These are phyloP conservation scores for Aspergillus sp. DNA, from an alignment of 2,329 filamentous ascomycete species.

Conservation along the genomic window DNA sequence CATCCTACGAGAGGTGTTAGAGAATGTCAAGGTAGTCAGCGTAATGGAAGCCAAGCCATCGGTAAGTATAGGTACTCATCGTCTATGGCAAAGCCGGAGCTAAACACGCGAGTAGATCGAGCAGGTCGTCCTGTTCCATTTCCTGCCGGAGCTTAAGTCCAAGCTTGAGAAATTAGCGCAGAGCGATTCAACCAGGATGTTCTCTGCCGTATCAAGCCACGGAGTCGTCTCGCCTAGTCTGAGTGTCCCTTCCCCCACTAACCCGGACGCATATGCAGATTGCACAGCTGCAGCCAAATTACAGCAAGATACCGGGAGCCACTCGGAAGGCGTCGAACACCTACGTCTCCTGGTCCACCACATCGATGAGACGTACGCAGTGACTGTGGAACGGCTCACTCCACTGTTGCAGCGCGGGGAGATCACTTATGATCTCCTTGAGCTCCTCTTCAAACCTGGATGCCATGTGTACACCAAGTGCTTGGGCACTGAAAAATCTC, in stretches of 20 bases:
- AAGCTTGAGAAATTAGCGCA: neutral
- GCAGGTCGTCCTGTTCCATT: conserved; percentile 24
- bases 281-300: conserved; percentile 4
- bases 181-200: neutral
- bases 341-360: conserved; percentile 26
- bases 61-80: conserved; percentile 23
- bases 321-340: conserved; percentile 9
- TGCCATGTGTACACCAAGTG: conserved; percentile 26
- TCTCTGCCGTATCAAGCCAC: neutral
- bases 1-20: conserved; percentile 28
- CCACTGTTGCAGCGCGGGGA: conserved; percentile 26
- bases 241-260: neutral
- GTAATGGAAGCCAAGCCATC: conserved; percentile 31
- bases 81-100: conserved; percentile 11
- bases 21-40: conserved; percentile 29
- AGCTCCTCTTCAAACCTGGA: conserved; percentile 36
- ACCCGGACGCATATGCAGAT: conserved; percentile 11
- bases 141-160: conserved; percentile 17
- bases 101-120: conserved; percentile 18
- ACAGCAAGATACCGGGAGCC: neutral
- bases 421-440: conserved; percentile 39
- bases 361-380: conserved; percentile 24
- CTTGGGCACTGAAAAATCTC: conserved; percentile 21
- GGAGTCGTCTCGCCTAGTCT: neutral
- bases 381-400: conserved; percentile 22